These are phyloP conservation scores for Dactylellina leptospora DNA, from an alignment of 2,329 filamentous ascomycete species.

Conservation along the genomic window DNA sequence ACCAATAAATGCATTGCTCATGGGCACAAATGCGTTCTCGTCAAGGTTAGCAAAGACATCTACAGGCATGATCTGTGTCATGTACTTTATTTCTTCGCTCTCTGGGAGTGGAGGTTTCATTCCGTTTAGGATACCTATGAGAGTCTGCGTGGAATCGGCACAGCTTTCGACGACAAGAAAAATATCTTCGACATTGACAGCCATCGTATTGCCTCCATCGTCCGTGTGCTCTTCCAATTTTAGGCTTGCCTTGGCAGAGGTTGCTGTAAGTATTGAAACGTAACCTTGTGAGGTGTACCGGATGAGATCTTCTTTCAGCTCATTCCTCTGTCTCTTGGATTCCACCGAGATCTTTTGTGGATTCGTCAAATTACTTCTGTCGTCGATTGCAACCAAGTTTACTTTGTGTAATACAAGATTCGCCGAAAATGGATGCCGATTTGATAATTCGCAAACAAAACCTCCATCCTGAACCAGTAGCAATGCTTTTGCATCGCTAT, in stretches of 20 bases:
- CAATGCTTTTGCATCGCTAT: slow-evolving; percentile 76
- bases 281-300: slow-evolving; percentile 73
- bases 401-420: slow-evolving; percentile 78
- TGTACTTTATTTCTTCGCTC: slow-evolving; percentile 82
- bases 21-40: slow-evolving; percentile 75
- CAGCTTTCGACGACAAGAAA: slow-evolving; percentile 92
- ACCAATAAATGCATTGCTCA: slow-evolving; percentile 31
- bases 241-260: slow-evolving; percentile 76
- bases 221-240: slow-evolving; percentile 68
- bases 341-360: slow-evolving; percentile 19
- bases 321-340: slow-evolving; percentile 51
- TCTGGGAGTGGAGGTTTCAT: slow-evolving; percentile 84
- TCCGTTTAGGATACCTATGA: slow-evolving; percentile 80
- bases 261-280: slow-evolving; percentile 86
- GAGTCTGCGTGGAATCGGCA: slow-evolving; percentile 93
- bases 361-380: slow-evolving; percentile 65
- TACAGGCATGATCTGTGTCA: slow-evolving; percentile 84
- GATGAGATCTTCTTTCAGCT: slow-evolving; percentile 63
- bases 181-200: slow-evolving; percentile 84
- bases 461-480: slow-evolving; percentile 81
- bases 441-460: slow-evolving; percentile 73
- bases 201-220: slow-evolving; percentile 72
- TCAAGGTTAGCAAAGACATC: slow-evolving; percentile 91
- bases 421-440: slow-evolving; percentile 71
- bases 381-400: slow-evolving; percentile 83